These are phyloP conservation scores for Pleurotus salmoneostramineus DNA, from an alignment of 768 basidiomycete species.

Conservation along the genomic window DNA sequence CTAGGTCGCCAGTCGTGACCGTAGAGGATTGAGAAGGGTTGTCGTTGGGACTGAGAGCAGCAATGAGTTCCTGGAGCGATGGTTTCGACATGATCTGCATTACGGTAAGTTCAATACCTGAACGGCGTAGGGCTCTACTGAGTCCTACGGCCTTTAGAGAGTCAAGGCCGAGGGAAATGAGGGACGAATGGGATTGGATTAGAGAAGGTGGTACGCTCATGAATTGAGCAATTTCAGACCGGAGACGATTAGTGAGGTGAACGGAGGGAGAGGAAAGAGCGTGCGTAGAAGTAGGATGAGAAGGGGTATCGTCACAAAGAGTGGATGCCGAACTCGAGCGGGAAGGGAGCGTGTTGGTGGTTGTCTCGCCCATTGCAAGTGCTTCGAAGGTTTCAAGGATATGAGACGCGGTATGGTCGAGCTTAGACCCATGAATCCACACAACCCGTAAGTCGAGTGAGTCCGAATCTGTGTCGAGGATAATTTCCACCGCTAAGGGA, in stretches of 20 bases:
- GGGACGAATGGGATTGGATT: slow-evolving; percentile 26
- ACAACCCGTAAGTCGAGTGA: slow-evolving; percentile 19
- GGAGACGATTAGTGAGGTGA: slow-evolving; percentile 10
- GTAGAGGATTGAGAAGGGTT: not conserved
- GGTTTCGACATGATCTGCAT: slow-evolving; percentile 31
- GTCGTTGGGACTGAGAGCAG: not conserved
- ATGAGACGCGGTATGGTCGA: slow-evolving; percentile 8
- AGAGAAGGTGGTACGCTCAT: slow-evolving; percentile 17
- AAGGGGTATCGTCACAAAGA: not conserved
- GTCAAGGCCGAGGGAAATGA: slow-evolving; percentile 43
- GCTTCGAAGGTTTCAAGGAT: slow-evolving; percentile 21
- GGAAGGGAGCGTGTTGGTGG: not conserved
- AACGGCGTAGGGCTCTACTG: slow-evolving; percentile 27
- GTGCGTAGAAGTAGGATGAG: not conserved
- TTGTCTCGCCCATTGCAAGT: slow-evolving; percentile 11
- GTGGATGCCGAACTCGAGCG: not conserved
- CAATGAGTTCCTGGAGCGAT: slow-evolving; percentile 15
- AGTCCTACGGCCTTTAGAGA: slow-evolving; percentile 45
- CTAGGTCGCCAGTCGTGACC: slow-evolving; percentile 12
- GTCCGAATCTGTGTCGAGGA: slow-evolving; percentile 23
- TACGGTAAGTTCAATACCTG: slow-evolving; percentile 29
- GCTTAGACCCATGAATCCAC: slow-evolving; percentile 16
- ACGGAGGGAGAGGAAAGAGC: not conserved
- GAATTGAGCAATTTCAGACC: slow-evolving; percentile 19
- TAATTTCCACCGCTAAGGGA: slow-evolving; percentile 25